phyloP scores from a whole-genome alignment of 2,329 filamentous ascomycete species.

The Penicillium janthinellum region DNA sequence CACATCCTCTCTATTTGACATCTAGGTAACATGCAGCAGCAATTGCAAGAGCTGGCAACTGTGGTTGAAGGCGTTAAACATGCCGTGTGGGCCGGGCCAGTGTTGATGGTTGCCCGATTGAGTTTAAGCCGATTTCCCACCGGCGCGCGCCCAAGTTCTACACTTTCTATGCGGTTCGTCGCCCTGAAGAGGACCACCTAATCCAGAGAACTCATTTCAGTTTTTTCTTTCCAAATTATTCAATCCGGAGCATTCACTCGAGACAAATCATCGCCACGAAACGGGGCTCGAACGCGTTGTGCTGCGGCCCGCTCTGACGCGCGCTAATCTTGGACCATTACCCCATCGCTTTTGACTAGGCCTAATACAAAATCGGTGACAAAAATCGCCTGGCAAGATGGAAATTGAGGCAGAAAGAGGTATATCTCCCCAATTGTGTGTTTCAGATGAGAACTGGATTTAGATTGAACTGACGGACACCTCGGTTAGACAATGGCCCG shows the following conservation, averaged over 20 bases:
- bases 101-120: conserved; percentile 26
- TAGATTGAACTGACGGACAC: not conserved
- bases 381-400: not conserved
- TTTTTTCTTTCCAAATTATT: not conserved
- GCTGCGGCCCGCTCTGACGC: not conserved
- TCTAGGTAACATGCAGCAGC: not conserved
- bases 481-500: conserved; percentile 7
- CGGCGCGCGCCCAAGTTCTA: conserved; percentile 15
- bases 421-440: not conserved
- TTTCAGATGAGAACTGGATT: not conserved
- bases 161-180: conserved; percentile 9
- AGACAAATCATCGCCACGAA: not conserved
- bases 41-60: not conserved
- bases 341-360: not conserved
- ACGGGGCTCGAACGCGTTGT: not conserved
- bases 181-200: not conserved
- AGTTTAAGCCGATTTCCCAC: conserved; percentile 20
- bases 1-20: not conserved
- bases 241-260: not conserved
- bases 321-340: not conserved
- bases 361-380: not conserved
- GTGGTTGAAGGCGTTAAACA: not conserved
- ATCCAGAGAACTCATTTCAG: not conserved
- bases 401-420: conserved; percentile 5
- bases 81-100: not conserved